A percentile compares a stretch with the other conserved stretches of the same genome.
Conservation (phyloP, 169 alveolate genomes). For the Cryptosporidium viatorum region DNA sequence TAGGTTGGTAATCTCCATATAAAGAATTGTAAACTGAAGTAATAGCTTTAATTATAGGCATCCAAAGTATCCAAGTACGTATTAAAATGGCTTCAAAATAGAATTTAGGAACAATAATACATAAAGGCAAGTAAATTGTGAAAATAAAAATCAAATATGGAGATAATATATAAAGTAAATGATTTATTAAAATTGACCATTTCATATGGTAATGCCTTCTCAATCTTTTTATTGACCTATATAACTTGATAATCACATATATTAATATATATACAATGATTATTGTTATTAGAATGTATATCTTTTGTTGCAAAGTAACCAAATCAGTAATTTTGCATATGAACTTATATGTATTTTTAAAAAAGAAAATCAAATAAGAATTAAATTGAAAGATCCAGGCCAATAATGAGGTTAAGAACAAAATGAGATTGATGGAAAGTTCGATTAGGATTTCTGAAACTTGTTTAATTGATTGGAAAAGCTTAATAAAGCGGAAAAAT, state of each 20-base stretch:
- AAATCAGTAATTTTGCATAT: neutral
- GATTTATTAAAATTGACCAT: constrained; percentile 36
- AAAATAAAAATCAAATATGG: constrained; percentile 58
- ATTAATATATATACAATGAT: neutral
- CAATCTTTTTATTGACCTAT: neutral
- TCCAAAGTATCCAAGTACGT: constrained; percentile 57
- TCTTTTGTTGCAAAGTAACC: constrained; percentile 22
- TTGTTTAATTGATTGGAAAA: constrained; percentile 18
- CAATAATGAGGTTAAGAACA: constrained; percentile 10
- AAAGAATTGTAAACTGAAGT: constrained; percentile 9
- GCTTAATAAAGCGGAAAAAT: constrained; percentile 22
- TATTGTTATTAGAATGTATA: constrained; percentile 30
- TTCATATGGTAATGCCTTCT: constrained; percentile 12
- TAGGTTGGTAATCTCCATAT: neutral
- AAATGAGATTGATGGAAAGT: neutral
- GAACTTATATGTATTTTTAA: neutral
- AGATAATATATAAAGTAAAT: constrained; percentile 12
- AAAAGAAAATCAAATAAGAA: neutral
- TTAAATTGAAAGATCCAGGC: constrained; percentile 54
- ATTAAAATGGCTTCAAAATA: constrained; percentile 41
- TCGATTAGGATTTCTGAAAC: constrained; percentile 43
- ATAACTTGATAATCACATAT: neutral
- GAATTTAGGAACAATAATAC: constrained; percentile 28
- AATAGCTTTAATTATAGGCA: constrained; percentile 16
- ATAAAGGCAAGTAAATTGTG: constrained; percentile 41